Conservation (phyloP, 352 stramenopile species). For the Pythium insidiosum region DNA sequence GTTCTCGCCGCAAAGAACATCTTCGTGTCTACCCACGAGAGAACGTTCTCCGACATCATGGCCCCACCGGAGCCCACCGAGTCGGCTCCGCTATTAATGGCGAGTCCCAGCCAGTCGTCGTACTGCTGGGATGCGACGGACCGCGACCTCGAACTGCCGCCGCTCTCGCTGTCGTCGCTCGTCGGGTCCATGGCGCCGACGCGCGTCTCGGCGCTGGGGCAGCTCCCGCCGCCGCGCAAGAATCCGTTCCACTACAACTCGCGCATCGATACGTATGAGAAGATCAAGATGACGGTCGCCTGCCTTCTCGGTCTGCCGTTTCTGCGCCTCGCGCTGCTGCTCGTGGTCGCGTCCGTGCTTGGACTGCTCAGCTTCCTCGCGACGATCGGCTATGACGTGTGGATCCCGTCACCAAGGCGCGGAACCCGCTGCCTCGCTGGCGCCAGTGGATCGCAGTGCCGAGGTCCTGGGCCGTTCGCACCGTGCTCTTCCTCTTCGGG, state of each 20-base stretch:
- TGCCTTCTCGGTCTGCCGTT: conserved; percentile 52
- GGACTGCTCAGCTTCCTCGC: conserved; percentile 34
- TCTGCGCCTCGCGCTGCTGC: conserved; percentile 35
- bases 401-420: conserved; percentile 19
- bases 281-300: conserved; percentile 40
- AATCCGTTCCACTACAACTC: conserved; percentile 63
- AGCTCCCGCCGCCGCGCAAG: background rate
- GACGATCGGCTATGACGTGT: conserved; percentile 39
- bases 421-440: conserved; percentile 29
- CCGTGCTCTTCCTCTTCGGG: conserved; percentile 45
- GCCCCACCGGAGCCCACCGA: too few species aligned
- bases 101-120: too few species aligned
- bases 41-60: too few species aligned
- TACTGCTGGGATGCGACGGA: too few species aligned
- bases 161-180: too few species aligned
- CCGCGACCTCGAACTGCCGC: too few species aligned
- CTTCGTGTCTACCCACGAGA: too few species aligned
- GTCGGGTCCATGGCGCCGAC: too few species aligned
- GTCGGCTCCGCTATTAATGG: too few species aligned
- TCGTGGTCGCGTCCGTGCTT: conserved; percentile 24
- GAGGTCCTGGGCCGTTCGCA: conserved; percentile 33
- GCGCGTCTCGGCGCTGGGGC: too few species aligned
- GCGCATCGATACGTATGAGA: conserved; percentile 47
- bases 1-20: too few species aligned
- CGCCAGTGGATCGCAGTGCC: conserved; percentile 25